A percentile compares a stretch with the other conserved stretches of the same genome.
These are phyloP conservation scores for Eimeria sp. DNA, from an alignment of 169 alveolate species.

Conservation along the genomic window DNA sequence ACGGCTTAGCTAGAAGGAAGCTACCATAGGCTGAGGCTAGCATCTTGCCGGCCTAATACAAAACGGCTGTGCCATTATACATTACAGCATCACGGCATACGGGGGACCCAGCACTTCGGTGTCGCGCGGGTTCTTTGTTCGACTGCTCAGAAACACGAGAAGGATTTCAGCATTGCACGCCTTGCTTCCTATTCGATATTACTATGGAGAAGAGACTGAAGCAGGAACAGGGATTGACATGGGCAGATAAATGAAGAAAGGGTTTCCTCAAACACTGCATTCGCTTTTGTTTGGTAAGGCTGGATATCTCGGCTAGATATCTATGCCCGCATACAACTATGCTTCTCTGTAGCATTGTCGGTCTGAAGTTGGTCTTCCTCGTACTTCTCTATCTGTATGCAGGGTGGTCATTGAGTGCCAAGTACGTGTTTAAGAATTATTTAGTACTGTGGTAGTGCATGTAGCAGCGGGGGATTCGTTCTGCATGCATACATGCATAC, in stretches of 20 bases:
- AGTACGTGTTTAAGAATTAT: not conserved
- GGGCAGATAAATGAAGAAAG: not conserved
- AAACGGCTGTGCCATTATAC: not conserved
- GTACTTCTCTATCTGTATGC: not conserved
- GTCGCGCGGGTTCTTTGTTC: not conserved
- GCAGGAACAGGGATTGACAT: too few species aligned
- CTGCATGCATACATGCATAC: too few species aligned
- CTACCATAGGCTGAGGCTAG: not conserved
- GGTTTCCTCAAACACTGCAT: not conserved
- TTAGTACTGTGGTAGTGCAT: not conserved
- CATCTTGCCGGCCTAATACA: not conserved
- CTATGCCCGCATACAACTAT: not conserved
- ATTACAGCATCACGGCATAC: too few species aligned
- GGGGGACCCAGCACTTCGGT: not conserved
- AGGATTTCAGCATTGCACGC: not conserved
- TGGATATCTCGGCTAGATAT: not conserved
- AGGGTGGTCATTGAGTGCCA: not conserved
- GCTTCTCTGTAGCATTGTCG: not conserved
- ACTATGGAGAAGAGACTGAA: not conserved
- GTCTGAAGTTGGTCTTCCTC: not conserved
- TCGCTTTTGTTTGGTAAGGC: not conserved
- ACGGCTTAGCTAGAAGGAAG: too few species aligned
- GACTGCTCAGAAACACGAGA: not conserved
- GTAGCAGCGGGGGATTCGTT: not conserved
- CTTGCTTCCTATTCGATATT: too few species aligned